These are phyloP conservation scores for Biscutella auriculata DNA, from an alignment of 441 rosid genomes.

Conservation along the genomic window DNA sequence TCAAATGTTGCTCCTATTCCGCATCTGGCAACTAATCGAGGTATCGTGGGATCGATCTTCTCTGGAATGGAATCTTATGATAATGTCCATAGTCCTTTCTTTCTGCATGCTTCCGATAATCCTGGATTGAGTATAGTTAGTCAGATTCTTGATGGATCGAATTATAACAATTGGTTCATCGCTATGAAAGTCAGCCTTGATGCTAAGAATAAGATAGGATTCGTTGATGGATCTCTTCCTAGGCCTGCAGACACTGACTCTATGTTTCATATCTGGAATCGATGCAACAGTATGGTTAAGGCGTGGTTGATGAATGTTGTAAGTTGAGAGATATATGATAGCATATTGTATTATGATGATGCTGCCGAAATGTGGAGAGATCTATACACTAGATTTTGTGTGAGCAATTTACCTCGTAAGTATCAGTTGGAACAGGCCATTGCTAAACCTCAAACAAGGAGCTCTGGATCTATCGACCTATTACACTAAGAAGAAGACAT, in stretches of 20 bases:
- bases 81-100: no score
- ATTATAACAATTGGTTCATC: not conserved
- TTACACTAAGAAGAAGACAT: not conserved
- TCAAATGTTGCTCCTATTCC: no score
- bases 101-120: no score
- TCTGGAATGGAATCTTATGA: no score
- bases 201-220: not conserved
- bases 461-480: not conserved
- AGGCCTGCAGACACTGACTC: not conserved
- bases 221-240: not conserved
- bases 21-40: no score
- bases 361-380: not conserved
- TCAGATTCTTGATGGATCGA: not conserved
- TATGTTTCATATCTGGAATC: not conserved
- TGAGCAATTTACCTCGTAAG: not conserved
- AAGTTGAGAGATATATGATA: not conserved
- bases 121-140: no score
- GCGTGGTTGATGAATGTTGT: not conserved
- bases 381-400: not conserved
- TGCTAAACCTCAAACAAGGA: not conserved
- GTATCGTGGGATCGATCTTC: no score
- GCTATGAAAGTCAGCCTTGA: not conserved
- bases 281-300: not conserved
- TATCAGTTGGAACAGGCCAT: not conserved
- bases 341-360: not conserved